Evolutionary conservation across 345 rosid species (phyloP), one percentile per base, ranked within the genome.

Genomic region (Boechera stricta): DNA sequence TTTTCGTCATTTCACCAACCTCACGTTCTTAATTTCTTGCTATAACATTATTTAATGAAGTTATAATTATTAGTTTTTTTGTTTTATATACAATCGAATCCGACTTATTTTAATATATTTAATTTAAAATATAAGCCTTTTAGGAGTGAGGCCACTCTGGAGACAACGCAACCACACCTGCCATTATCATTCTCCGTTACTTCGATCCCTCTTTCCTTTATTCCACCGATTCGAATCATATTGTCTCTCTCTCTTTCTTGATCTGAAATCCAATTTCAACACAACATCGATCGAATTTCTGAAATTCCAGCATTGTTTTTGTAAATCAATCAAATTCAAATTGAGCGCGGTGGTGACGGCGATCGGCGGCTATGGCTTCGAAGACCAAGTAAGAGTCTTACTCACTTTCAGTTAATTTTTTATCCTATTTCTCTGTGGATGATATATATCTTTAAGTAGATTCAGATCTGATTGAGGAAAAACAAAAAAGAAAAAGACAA

Each of bases 131-230:
- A 21, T 21, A 21, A 21, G 21, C 21, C 21, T 21, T 21, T 21
- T 21, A 21, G 21, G 21, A 21, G 49, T 45, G 49, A 45, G 86
- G 81, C 82, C 85, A 78, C 79, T 79, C 57, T 52, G 51, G 78
- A 79, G 82, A 79, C 84, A 78, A 51, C 13, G 72, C 21, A 21
- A 21, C 21, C 13, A 74, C 84, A 65, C 80, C 84, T 70, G 59
- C 71, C 66, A 63, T 75, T 45, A 72, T 71, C 77, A 73, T 73
- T 42, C 78, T 66, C 29, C 5, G 64, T 55, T 64, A 55, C 13
- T 47, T 64, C 58, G 16, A 5, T 7, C 63, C 49, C 36, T 70
- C 71, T 64, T 54, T 63, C 75, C 69, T 31, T 24, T 4, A 6
- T 16, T 44, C 64, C 65, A 31, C 65, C 64, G 52, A 62, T 51